Evolutionary conservation across 352 stramenopile species (phyloP).

Genomic region (Blastocystis sp.): DNA sequence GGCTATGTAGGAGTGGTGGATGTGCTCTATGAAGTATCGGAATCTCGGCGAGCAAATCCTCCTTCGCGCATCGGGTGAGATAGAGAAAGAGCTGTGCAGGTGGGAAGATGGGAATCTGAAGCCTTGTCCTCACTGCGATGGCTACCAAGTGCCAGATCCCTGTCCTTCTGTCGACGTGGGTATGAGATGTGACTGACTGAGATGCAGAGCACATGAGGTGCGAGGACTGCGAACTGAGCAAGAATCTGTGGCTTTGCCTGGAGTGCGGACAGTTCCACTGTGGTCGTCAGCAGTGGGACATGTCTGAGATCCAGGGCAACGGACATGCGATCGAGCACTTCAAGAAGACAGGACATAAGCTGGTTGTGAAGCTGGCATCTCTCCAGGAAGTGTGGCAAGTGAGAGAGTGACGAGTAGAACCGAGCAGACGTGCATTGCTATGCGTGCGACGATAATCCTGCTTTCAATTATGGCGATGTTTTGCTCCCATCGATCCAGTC

Average conservation of each 20-base stretch:
- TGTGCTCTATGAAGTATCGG: neutral
- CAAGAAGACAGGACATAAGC: constrained; percentile 85
- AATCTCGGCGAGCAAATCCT: neutral
- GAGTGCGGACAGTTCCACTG: constrained; percentile 75
- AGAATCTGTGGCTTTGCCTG: constrained; percentile 99
- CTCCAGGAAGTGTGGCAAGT: neutral
- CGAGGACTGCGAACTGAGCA: constrained; percentile 84
- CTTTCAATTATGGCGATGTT: constrained; percentile 26
- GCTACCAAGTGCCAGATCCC: neutral
- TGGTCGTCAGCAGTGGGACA: constrained; percentile 69
- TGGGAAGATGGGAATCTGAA: constrained; percentile 40
- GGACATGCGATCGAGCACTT: constrained; percentile 91
- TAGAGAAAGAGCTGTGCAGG: constrained; percentile 9
- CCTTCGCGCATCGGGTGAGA: neutral
- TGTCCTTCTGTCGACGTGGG: constrained; percentile 21
- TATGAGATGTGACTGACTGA: constrained; percentile 69
- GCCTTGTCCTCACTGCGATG: neutral
- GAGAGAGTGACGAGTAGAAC: neutral
- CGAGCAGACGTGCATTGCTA: constrained; percentile 3
- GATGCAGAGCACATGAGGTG: constrained; percentile 68
- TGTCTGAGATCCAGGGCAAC: constrained; percentile 73
- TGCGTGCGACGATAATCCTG: neutral
- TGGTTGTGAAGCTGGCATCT: constrained; percentile 94
- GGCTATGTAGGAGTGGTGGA: neutral
- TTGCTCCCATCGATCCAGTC: neutral